phyloP scores from a whole-genome alignment of 1,284 basidiomycete genomes.

The Ceraceosorus guamensis region DNA sequence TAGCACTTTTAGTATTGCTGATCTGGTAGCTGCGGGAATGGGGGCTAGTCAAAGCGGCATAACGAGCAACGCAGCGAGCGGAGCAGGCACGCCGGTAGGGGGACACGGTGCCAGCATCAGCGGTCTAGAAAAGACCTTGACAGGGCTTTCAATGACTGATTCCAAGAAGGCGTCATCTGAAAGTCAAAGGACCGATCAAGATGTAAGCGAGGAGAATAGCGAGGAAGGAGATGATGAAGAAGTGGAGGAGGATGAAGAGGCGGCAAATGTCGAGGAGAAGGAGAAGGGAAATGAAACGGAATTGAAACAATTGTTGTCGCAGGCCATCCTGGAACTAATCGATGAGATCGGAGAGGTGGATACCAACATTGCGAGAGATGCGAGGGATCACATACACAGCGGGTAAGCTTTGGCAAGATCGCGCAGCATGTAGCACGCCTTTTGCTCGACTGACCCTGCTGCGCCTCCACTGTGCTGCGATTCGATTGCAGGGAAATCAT shows the following conservation, averaged over 20 bases:
- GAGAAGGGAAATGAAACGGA: slow-evolving; percentile 11
- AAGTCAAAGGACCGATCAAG: slow-evolving; percentile 1
- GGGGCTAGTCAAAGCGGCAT: slow-evolving; percentile 11
- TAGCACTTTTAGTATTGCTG: slow-evolving; percentile 38
- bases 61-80: slow-evolving; percentile 5
- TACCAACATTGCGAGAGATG: slow-evolving; percentile 86
- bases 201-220: slow-evolving; percentile 2
- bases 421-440: not conserved
- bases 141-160: not conserved
- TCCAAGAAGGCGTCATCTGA: not conserved
- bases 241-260: slow-evolving; percentile 16
- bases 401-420: slow-evolving; percentile 58
- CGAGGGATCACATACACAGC: slow-evolving; percentile 91
- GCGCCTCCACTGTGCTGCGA: not conserved
- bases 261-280: not conserved
- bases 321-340: slow-evolving; percentile 63
- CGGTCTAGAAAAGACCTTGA: slow-evolving; percentile 1
- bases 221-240: slow-evolving; percentile 11
- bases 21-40: slow-evolving; percentile 36
- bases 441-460: not conserved
- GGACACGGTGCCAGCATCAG: slow-evolving; percentile 1
- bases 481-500: slow-evolving; percentile 72
- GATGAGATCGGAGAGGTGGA: slow-evolving; percentile 94
- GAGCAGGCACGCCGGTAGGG: slow-evolving; percentile 4
- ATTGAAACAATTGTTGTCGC: slow-evolving; percentile 50